Base-by-base conservation (phyloP, 495 filamentous ascomycete genomes). In the Penicillium robsamsonii region DNA sequence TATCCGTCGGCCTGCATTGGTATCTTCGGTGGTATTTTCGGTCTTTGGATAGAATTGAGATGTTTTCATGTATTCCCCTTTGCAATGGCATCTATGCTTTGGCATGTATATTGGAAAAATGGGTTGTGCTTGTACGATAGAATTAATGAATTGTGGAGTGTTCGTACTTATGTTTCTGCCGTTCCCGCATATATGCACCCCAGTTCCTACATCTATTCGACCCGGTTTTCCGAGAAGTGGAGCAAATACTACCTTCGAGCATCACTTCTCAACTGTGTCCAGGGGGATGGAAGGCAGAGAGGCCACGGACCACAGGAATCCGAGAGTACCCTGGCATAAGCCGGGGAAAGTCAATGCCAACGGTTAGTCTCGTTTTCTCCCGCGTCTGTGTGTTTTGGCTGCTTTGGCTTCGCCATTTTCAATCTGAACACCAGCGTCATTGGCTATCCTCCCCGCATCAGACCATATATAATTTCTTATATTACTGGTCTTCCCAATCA, bases 391-490 rank as follows among this genome's bases (percentile, higher is more conserved):
- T 31, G 22, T 29, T n/a, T n/a, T 22, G 24, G 38, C 25, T 31
- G 22, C 41, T n/a, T n/a, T 22, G 24, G 38, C 25, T 15, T 29
- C 24, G 29, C 10, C 10, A 4, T 46, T 48, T 17, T 44, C 12
- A 22, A 46, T 37, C 54, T 53, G 59, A 54, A 60, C 47, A 25
- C 41, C 31, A 27, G 15, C 58, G 54, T 61, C 49, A 57, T 51
- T 46, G 45, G 45, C 27, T 18, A 11, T 10, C 18, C 42, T 35
- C 61, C 57, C 61, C 61, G 61, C 61, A 63, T 59, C 40, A 27
- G 20, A 35, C 25, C 15, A 17, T 45, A 45, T 22, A 33, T 17
- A 48, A 55, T 47, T 57, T 12, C 53, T 24, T 40, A 31, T 40
- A 44, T 37, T n/a, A 56, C 46, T 53, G 44, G 37, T 38, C 40